Evolutionary conservation across 2,329 filamentous ascomycete genomes (phyloP), one percentile per base, ranked within the genome.

Genomic region (Cylindrodendrum hubeiense): DNA sequence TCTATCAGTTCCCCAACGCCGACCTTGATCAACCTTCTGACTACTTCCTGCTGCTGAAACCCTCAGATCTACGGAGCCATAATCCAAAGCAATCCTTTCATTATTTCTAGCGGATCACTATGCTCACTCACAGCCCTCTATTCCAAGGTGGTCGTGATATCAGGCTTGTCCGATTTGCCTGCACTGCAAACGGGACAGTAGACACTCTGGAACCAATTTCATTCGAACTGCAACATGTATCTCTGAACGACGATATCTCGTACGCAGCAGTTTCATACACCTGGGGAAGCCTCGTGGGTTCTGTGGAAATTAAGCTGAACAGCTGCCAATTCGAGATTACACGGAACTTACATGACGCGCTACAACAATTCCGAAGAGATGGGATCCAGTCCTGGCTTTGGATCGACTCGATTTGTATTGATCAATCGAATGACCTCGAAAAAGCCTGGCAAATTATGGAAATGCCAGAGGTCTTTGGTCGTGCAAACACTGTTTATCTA

Each of bases 361-460:
- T 74, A 2, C 9, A 39, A 21, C 71, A 70, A 26, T 65, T 74
- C 1, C 17, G 10, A 1, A 5, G 51, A 0, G 17, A 59, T 5
- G 44, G 46, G 0, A 41, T 61, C 34, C 30, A 21, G 3, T 56
- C 60, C 6, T 71, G 66, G 69, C 50, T 75, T 2, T 75, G 73
- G 72, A 41, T 70, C 6, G 73, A 74, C 49, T 63, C 66, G 1
- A 61, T 74, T 33, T 72, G 71, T 26, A 71, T 75, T 28, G 44
- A 68, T 8, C 73, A 75, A 55, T 13, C 55, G 0, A 49, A 73
- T 34, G 1, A 59, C 2, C 37, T 50, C 2, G 73, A 76, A 37
- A 73, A 73, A 43, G 66, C 8, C 5, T 62, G 49, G 10, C 67
- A 71, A 47, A 66, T 75, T 10, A 28, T 46, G 8, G 21, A 61